phyloP scores from a whole-genome alignment of 768 basidiomycete genomes.

The Tulasnella sp. region DNA sequence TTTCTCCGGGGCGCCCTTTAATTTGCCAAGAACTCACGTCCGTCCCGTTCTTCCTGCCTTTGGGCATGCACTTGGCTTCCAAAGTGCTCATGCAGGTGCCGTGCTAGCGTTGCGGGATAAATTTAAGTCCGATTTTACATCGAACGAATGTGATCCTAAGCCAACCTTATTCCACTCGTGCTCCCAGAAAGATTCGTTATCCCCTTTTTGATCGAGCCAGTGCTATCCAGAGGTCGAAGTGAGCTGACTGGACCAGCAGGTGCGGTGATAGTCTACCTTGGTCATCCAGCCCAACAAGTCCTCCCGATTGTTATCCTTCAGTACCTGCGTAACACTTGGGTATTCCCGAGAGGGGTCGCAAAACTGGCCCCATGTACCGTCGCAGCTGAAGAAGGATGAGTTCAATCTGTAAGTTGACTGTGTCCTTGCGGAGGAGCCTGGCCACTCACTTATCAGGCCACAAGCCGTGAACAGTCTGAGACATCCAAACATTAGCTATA shows the following conservation, averaged over 20 bases:
- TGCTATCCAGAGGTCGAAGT: neutral
- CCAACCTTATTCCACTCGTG: conserved; percentile 34
- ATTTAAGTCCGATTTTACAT: neutral
- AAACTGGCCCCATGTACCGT: conserved; percentile 32
- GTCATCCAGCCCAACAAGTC: conserved; percentile 33
- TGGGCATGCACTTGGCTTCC: conserved; percentile 33
- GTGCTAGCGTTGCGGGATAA: conserved; percentile 19
- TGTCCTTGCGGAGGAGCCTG: neutral
- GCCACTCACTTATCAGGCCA: conserved; percentile 37
- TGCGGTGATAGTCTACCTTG: neutral
- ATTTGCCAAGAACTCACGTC: conserved; percentile 30
- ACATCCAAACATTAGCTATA: neutral
- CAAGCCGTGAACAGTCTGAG: conserved; percentile 43
- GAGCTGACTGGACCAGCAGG: neutral
- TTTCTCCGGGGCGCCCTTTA: neutral
- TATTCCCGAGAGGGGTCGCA: conserved; percentile 34
- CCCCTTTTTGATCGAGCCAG: conserved; percentile 29
- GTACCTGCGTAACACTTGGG: conserved; percentile 32
- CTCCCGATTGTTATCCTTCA: conserved; percentile 25
- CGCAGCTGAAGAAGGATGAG: neutral
- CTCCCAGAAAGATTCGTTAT: conserved; percentile 35
- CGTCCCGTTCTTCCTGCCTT: conserved; percentile 28
- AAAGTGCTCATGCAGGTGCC: conserved; percentile 36
- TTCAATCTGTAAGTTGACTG: neutral
- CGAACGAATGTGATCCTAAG: neutral